Evolutionary conservation across 495 filamentous ascomycete genomes (phyloP), one percentile per base, ranked within the genome.

Genomic region (Penicillium chermesinum): DNA sequence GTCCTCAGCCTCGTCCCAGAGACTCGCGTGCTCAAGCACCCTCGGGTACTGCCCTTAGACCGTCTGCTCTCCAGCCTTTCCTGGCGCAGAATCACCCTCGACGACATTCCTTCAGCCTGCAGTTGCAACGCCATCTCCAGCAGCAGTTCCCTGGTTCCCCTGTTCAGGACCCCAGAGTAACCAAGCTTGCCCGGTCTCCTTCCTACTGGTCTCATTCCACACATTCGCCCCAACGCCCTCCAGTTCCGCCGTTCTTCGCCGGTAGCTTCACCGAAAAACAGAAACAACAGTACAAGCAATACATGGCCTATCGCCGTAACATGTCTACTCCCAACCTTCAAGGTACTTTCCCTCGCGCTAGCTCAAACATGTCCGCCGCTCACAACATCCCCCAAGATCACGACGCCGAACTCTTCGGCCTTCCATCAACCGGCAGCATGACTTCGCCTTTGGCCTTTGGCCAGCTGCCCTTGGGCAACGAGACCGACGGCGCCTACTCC

Each of bases 161-260:
- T 60, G 57, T 58, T 45, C 62, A 54, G 53, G 64, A 70, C 46
- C 65, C 66, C 46, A 65, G 55, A 59, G 55, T 65, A 46, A 64
- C 64, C 55, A 60, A 67, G 65, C 64, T 67, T 57, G 52, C 59
- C 52, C 62, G 58, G 69, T 74, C 67, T 58, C 55, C 63, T 51
- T 67, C 70, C 65, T 52, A 64, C 65, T 66, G 63, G 72, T 75
- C 63, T 62, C 66, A 58, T 61, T 66, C 72, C 41, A 62, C 58
- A 18, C 57, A 58, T 54, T 62, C 53, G 38, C 62, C 63, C 51
- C 55, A 69, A 63, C 77, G 77, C 59, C 77, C 75, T 41, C 72
- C 77, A 44, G 73, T 79, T 50, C 77, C 78, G 48, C 64, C 76
- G 20, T 79, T 78, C 57, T 59, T 72, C 61, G 49, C 53, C 52